Conservation (phyloP, 345 rosid genomes). For the Syzygium grande region DNA sequence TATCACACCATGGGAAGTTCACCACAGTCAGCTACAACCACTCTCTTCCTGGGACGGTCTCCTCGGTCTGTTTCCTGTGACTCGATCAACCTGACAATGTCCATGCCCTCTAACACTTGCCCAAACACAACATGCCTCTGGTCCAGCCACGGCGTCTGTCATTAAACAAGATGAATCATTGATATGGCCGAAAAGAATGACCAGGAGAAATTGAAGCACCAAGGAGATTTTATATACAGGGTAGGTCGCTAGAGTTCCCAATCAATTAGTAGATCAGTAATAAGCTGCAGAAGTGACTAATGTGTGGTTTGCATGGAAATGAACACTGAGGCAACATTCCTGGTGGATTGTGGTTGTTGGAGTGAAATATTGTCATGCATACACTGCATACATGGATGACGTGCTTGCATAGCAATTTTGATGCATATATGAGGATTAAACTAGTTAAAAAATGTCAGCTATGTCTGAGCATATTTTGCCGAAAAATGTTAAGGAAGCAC, state of each 20-base stretch:
- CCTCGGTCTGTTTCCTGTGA: slow-evolving; percentile 91
- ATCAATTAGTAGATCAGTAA: neutral
- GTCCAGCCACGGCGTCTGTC: slow-evolving; percentile 95
- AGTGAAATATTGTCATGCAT: neutral
- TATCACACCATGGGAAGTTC: slow-evolving; percentile 66
- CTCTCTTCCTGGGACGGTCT: slow-evolving; percentile 88
- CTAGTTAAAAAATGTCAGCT: neutral
- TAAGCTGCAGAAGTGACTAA: neutral
- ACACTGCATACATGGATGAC: neutral
- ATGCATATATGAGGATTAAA: neutral
- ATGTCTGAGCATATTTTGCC: neutral
- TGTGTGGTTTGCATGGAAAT: neutral
- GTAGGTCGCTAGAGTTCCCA: neutral
- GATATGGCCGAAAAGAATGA: neutral
- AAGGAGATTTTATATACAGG: neutral
- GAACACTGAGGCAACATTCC: neutral
- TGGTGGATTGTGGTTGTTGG: neutral
- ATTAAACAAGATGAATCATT: neutral
- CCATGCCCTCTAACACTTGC: slow-evolving; percentile 96
- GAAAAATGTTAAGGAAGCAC: neutral
- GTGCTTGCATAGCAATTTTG: neutral
- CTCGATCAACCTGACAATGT: slow-evolving; percentile 65
- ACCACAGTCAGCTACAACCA: slow-evolving; percentile 76
- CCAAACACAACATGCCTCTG: slow-evolving; percentile 96
- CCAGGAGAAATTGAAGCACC: neutral